Evolutionary conservation across 345 rosid genomes (phyloP).

Genomic region (Corchorus olitorius): DNA sequence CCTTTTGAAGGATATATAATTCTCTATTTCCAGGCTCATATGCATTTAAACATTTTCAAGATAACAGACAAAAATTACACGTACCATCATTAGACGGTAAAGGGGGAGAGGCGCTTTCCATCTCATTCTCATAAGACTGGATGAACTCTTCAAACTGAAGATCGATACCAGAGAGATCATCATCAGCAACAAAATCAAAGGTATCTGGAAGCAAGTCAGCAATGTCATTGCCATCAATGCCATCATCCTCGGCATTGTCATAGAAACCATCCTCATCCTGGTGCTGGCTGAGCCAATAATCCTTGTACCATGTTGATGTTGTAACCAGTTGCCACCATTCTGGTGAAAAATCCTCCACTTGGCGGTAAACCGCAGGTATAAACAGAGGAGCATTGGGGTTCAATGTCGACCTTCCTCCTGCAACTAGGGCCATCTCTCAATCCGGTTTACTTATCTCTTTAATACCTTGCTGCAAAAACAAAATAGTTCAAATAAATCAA

Average conservation of each 20-base stretch:
- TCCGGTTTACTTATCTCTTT: not conserved
- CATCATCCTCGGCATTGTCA: constrained; percentile 15
- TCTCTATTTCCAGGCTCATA: not conserved
- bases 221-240: constrained; percentile 11
- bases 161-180: constrained; percentile 37
- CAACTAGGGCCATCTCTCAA: constrained; percentile 34
- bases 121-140: constrained; percentile 35
- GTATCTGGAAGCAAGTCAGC: constrained; percentile 44
- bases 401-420: constrained; percentile 35
- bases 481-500: not conserved
- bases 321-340: constrained; percentile 55
- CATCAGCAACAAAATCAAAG: constrained; percentile 43
- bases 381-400: constrained; percentile 51
- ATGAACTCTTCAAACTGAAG: constrained; percentile 48
- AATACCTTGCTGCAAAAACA: not conserved
- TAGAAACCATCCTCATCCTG: constrained; percentile 36
- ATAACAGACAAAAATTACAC: not conserved
- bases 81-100: constrained; percentile 8
- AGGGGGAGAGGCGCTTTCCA: constrained; percentile 18
- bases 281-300: constrained; percentile 42
- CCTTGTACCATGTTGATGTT: constrained; percentile 40
- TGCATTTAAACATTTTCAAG: not conserved
- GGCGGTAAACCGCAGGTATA: constrained; percentile 38
- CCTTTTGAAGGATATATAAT: not conserved
- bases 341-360: constrained; percentile 56